Evolutionary conservation across 2,329 filamentous ascomycete genomes (phyloP).

Genomic region (Colletotrichum musae): DNA sequence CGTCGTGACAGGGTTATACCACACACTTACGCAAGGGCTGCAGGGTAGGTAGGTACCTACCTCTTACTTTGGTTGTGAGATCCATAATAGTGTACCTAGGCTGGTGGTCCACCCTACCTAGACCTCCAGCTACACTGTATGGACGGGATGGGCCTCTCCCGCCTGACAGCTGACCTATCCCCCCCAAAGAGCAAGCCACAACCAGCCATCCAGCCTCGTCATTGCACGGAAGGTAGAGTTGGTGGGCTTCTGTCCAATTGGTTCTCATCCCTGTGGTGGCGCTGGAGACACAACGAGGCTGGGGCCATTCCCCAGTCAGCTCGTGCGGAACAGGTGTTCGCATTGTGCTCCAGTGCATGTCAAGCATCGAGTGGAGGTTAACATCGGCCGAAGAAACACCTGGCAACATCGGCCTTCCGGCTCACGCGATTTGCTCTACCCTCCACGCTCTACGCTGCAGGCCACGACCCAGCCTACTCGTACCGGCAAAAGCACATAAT

Average conservation of each 20-base stretch:
- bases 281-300: slow-evolving; percentile 21
- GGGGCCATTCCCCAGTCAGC: slow-evolving; percentile 22
- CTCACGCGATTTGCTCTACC: slow-evolving; percentile 1
- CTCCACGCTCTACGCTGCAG: background rate
- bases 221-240: slow-evolving; percentile 19
- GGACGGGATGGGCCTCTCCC: no score
- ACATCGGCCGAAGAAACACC: slow-evolving; percentile 37
- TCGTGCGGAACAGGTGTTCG: slow-evolving; percentile 6
- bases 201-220: slow-evolving; percentile 38
- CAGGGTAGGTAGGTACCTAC: no score
- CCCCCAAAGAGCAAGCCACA: slow-evolving; percentile 16
- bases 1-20: slow-evolving; percentile 35
- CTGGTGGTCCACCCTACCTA: no score
- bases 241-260: background rate
- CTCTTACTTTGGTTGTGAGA: no score
- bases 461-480: background rate
- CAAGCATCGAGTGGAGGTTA: slow-evolving; percentile 32
- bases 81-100: no score
- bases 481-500: background rate
- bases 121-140: no score
- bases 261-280: slow-evolving; percentile 10
- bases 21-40: slow-evolving; percentile 8
- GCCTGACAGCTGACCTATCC: no score
- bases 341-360: slow-evolving; percentile 5
- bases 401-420: slow-evolving; percentile 29